Base-by-base conservation (phyloP, 2,329 filamentous ascomycete genomes). In the Pseudogymnoascus sp. region DNA sequence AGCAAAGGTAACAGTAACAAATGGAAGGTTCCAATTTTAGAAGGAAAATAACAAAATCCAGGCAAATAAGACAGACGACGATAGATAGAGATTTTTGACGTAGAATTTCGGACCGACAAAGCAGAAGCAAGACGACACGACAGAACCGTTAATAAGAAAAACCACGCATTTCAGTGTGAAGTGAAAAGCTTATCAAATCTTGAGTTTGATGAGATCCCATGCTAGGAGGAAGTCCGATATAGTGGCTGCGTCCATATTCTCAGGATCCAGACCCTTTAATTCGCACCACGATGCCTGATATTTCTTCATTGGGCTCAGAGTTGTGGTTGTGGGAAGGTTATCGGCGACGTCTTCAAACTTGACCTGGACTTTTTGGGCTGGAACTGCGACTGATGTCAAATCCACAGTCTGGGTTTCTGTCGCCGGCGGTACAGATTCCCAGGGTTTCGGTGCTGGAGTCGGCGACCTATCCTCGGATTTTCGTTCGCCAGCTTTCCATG, bases 381-480 rank as follows among this genome's bases (percentile, higher is more conserved):
- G n/a, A n/a, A n/a, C n/a, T n/a, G n/a, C n/a, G n/a, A n/a, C n/a
- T 11, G 8, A 2, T 6, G 38, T 5, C 4, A 12, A 5, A 22
- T 41, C 4, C 4, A 43, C 39, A 43, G 9, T 11, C 3, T 43
- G 9, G 39, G 6, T 22, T 4, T 39, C 7, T 16, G n/a, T 16
- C 36, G n/a, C n/a, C n/a, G n/a, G n/a, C n/a, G n/a, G n/a, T 3
- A 12, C 8, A 36, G 33, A 2, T 36, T 7, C 5, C n/a, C n/a
- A n/a, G 8, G 37, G 6, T 11, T 9, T 8, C 5, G 38, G 38
- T 5, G 8, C 0, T 41, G 38, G 39, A 2, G 39, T 43, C 16
- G 50, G 60, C 4, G 60, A 58, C n/a, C 16, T 37, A 3, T 61
- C 60, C 8, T 41, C 33, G 25, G 37, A 22, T 61, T 41, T 18